Evolutionary conservation across 768 basidiomycete species (phyloP).

Genomic region (Pleurotus eryngii): DNA sequence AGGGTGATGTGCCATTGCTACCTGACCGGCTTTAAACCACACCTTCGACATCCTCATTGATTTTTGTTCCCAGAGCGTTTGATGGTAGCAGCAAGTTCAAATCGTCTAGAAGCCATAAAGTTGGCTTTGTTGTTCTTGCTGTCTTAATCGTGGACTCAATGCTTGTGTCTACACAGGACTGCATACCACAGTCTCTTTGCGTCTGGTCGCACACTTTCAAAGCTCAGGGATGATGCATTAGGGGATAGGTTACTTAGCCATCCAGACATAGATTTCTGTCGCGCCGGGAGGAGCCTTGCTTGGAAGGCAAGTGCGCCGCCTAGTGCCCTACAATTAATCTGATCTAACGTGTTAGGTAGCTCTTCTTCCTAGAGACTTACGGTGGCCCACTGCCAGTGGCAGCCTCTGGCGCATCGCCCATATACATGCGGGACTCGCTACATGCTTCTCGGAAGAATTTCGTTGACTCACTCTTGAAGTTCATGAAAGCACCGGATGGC

Average conservation of each 20-base stretch:
- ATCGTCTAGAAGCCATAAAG: neutral
- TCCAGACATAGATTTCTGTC: constrained; percentile 38
- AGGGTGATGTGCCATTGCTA: too few species aligned
- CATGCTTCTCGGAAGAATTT: constrained; percentile 54
- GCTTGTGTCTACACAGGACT: constrained; percentile 26
- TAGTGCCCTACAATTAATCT: neutral
- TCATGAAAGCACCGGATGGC: constrained; percentile 84
- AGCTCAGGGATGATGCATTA: constrained; percentile 64
- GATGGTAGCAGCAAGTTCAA: neutral
- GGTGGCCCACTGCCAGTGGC: constrained; percentile 56
- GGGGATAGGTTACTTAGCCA: constrained; percentile 54
- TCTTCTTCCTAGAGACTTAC: constrained; percentile 5
- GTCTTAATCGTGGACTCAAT: neutral
- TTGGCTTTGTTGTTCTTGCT: neutral
- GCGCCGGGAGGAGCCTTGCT: constrained; percentile 74
- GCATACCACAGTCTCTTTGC: constrained; percentile 46
- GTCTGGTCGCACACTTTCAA: constrained; percentile 52
- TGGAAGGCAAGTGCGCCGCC: constrained; percentile 69
- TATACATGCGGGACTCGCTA: constrained; percentile 38
- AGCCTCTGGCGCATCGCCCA: constrained; percentile 35
- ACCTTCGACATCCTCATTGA: neutral
- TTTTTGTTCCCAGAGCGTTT: neutral
- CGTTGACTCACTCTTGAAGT: constrained; percentile 54
- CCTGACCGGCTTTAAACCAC: neutral
- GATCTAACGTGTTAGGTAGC: constrained; percentile 5